phyloP scores from a whole-genome alignment of 176 grass and related monocot genomes.

The Otatea glauca region DNA sequence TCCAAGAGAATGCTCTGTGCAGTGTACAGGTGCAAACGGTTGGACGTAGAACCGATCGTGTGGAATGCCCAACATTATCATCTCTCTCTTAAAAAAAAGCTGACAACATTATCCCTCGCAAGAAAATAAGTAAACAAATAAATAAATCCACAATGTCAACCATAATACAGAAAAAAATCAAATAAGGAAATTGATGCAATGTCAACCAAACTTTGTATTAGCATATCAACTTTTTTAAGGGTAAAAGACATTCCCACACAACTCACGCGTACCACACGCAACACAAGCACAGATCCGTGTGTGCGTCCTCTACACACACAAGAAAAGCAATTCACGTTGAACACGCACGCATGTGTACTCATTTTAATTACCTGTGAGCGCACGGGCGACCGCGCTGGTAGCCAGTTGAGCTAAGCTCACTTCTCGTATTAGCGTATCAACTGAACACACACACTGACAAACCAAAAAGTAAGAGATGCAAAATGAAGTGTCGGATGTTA shows the following conservation, averaged over 20 bases:
- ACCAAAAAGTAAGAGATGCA: not conserved
- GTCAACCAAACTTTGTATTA: not conserved
- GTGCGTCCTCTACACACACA: too few relatives aligned
- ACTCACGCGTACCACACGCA: too few relatives aligned
- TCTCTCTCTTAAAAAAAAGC: too few relatives aligned
- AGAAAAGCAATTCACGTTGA: too few relatives aligned
- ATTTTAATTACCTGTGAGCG: too few relatives aligned
- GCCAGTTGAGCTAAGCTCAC: too few relatives aligned
- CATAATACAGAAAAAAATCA: not conserved
- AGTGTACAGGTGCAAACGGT: not conserved
- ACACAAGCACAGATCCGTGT: too few relatives aligned
- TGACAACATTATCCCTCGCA: not conserved
- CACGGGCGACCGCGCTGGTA: too few relatives aligned
- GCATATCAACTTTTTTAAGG: not conserved
- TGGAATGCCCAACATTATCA: not conserved
- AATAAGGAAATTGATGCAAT: not conserved
- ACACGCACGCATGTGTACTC: too few relatives aligned
- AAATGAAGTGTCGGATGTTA: conserved; percentile 20
- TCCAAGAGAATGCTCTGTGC: not conserved
- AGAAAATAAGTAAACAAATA: not conserved
- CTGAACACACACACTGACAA: not conserved
- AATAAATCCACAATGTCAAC: not conserved
- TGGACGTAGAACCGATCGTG: not conserved
- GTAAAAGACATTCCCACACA: too few relatives aligned
- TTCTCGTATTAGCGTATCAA: not conserved